phyloP scores from a whole-genome alignment of 2,329 filamentous ascomycete genomes.

The Aspergillus fischeri region DNA sequence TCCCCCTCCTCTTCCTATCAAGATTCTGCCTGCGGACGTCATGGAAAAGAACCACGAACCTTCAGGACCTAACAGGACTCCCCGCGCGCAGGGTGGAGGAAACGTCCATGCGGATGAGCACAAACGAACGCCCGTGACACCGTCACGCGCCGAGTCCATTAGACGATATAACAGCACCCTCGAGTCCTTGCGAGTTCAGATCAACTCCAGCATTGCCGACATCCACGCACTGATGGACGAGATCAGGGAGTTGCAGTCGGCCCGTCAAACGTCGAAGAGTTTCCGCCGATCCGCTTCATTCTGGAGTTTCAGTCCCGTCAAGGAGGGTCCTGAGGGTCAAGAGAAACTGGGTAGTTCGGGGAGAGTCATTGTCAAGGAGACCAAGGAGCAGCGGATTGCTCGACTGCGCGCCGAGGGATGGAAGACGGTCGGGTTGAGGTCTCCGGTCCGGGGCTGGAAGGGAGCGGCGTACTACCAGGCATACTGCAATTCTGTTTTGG shows the following conservation, averaged over 20 bases:
- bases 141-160: slow-evolving; percentile 9
- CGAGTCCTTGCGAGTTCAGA: slow-evolving; percentile 21
- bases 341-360: background rate
- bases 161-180: slow-evolving; percentile 22
- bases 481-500: slow-evolving; percentile 34
- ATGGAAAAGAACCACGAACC: background rate
- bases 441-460: slow-evolving; percentile 32
- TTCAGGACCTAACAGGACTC: slow-evolving; percentile 2
- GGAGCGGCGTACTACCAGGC: slow-evolving; percentile 34
- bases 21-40: slow-evolving; percentile 8
- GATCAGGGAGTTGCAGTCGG: slow-evolving; percentile 20
- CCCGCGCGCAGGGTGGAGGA: background rate
- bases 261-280: slow-evolving; percentile 21
- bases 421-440: slow-evolving; percentile 35
- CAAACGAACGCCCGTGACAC: background rate
- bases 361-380: slow-evolving; percentile 23
- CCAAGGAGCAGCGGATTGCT: slow-evolving; percentile 29
- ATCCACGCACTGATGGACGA: slow-evolving; percentile 25
- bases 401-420: slow-evolving; percentile 35
- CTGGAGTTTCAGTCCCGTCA: slow-evolving; percentile 36
- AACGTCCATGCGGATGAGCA: background rate
- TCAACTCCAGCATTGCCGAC: slow-evolving; percentile 23
- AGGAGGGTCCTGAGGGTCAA: slow-evolving; percentile 9
- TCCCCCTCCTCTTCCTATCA: slow-evolving; percentile 20
- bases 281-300: slow-evolving; percentile 33